These are phyloP conservation scores for Tetrapisispora arboricola DNA, from an alignment of 805 yeast genomes.

Conservation along the genomic window DNA sequence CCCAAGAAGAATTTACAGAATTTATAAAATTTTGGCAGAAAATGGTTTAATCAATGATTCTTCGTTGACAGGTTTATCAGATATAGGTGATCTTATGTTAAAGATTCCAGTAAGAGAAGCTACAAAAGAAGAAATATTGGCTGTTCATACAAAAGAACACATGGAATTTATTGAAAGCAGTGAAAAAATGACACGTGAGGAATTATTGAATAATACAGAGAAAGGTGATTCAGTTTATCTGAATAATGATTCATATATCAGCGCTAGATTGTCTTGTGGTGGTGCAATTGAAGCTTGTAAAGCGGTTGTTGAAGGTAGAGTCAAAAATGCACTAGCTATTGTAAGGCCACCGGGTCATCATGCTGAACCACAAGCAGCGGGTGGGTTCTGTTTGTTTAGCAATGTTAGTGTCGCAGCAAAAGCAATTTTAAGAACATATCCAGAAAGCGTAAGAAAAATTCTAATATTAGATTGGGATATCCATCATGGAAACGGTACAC, in stretches of 20 bases:
- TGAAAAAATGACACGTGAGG: conserved; percentile 64
- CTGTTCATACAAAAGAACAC: conserved; percentile 79
- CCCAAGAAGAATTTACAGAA: conserved; percentile 89
- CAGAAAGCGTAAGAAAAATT: conserved; percentile 77
- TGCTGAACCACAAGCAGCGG: conserved; percentile 95
- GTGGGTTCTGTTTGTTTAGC: conserved; percentile 92
- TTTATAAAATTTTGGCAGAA: conserved; percentile 87
- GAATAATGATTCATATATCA: conserved; percentile 76
- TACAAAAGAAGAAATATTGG: conserved; percentile 67
- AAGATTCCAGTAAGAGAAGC: conserved; percentile 91
- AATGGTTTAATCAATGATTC: conserved; percentile 83
- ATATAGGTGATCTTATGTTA: conserved; percentile 77
- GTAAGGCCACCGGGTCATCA: conserved; percentile 99
- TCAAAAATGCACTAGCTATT: conserved; percentile 85
- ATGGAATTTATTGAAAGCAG: conserved; percentile 66
- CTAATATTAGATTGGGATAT: conserved; percentile 95
- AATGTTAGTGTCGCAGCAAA: conserved; percentile 97
- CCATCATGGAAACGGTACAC: conserved; percentile 98
- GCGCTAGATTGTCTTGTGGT: conserved; percentile 91
- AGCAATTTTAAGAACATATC: conserved; percentile 67
- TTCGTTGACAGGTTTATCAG: conserved; percentile 52
- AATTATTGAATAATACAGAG: conserved; percentile 73
- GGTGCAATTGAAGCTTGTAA: conserved; percentile 94
- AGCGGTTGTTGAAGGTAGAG: conserved; percentile 88
- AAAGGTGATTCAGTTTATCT: conserved; percentile 90